A percentile compares a stretch with the other conserved stretches of the same genome.
Evolutionary conservation across 768 basidiomycete species (phyloP).

Genomic region (Boletellus ananiceps): DNA sequence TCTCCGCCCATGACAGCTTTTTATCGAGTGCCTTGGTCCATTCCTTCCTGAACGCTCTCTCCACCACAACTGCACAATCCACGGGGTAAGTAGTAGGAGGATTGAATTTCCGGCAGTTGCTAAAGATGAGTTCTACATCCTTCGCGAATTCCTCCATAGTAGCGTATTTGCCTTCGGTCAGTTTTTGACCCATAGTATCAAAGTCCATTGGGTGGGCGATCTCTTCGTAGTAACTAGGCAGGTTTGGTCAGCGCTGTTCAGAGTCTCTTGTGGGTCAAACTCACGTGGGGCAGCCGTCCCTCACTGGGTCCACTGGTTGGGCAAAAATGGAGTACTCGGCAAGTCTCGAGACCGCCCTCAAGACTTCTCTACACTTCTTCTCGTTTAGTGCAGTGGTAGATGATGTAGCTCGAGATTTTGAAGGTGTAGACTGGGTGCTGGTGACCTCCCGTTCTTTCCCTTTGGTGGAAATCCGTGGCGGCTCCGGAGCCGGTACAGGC

Average conservation of each 20-base stretch:
- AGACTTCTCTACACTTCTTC: constrained; percentile 75
- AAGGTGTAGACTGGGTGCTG: constrained; percentile 31
- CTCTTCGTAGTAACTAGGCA: constrained; percentile 80
- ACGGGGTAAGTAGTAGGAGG: constrained; percentile 73
- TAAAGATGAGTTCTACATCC: constrained; percentile 80
- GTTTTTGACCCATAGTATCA: constrained; percentile 67
- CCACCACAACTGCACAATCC: constrained; percentile 66
- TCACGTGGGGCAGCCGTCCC: constrained; percentile 88
- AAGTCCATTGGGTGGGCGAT: constrained; percentile 94
- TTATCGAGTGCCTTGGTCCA: constrained; percentile 75
- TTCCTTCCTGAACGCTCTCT: constrained; percentile 75
- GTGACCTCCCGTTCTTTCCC: constrained; percentile 69
- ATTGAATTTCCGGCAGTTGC: constrained; percentile 92
- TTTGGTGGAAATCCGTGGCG: constrained; percentile 48
- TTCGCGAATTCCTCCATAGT: constrained; percentile 79
- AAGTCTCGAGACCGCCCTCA: constrained; percentile 55
- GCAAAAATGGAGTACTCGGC: constrained; percentile 71
- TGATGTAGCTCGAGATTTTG: constrained; percentile 37
- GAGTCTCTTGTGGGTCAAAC: constrained; percentile 26
- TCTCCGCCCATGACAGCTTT: constrained; percentile 75
- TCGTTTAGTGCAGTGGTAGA: constrained; percentile 59
- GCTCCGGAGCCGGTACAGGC: constrained; percentile 17
- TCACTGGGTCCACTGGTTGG: constrained; percentile 76
- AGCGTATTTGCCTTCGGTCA: constrained; percentile 62
- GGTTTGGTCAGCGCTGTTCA: not conserved